Evolutionary conservation across 192 early-diverging fungal genomes (phyloP).

Genomic region (Entomortierella parvispora): DNA sequence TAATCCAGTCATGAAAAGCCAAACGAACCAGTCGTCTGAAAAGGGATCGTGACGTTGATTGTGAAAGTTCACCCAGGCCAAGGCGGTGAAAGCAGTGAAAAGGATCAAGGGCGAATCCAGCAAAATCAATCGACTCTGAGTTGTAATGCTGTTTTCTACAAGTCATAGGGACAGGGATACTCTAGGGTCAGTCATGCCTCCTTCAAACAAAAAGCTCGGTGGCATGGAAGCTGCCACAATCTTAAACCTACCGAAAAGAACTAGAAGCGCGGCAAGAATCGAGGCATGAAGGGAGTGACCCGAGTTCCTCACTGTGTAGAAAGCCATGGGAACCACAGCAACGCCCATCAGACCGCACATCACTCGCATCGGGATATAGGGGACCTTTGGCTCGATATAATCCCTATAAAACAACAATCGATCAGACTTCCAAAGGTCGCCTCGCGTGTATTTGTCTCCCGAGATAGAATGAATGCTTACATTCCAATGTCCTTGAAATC

Average conservation of each 20-base stretch:
- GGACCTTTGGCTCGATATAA: constrained; percentile 88
- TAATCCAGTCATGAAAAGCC: constrained; percentile 86
- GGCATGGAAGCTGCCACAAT: no score
- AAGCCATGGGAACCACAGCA: constrained; percentile 83
- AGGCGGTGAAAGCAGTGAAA: constrained; percentile 82
- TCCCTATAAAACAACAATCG: constrained; percentile 61
- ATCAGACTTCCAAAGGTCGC: no score
- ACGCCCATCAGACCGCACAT: constrained; percentile 83
- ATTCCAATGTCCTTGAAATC: constrained; percentile 93
- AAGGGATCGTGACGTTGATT: constrained; percentile 79
- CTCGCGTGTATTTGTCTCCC: no score
- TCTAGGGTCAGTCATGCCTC: not conserved
- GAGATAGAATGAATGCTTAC: no score
- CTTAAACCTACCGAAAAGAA: constrained; percentile 85
- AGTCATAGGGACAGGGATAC: not conserved
- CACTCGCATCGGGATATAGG: constrained; percentile 87
- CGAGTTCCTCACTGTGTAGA: constrained; percentile 83
- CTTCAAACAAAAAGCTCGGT: not conserved
- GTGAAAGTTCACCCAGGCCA: constrained; percentile 91
- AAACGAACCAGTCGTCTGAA: constrained; percentile 84
- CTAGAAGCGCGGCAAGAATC: constrained; percentile 79
- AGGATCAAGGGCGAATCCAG: constrained; percentile 92
- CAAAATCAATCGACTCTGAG: constrained; percentile 92
- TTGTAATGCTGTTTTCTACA: constrained; percentile 87
- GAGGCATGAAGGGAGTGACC: constrained; percentile 80